Conservation (phyloP, 1,284 basidiomycete species). For the Rhodotorula sp. region DNA sequence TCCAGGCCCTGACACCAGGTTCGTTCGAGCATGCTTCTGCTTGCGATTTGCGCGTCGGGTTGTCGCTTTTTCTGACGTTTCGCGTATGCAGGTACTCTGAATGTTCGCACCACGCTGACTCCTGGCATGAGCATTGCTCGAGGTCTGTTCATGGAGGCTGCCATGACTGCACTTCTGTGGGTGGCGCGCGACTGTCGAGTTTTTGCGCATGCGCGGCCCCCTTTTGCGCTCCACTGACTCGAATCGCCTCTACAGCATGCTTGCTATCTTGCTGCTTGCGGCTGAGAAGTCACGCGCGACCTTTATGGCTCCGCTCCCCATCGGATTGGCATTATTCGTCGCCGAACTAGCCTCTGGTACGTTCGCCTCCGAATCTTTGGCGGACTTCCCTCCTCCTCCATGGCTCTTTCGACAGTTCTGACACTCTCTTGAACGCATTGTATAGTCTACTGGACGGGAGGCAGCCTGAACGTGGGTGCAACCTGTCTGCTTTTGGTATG, state of each 20-base stretch:
- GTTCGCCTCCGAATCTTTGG: slow-evolving; percentile 37
- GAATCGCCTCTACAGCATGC: too few species aligned
- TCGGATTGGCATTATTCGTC: slow-evolving; percentile 60
- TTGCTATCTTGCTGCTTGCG: slow-evolving; percentile 34
- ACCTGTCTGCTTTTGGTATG: too few species aligned
- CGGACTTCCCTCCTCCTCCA: too few species aligned
- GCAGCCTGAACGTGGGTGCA: not conserved
- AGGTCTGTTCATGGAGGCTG: slow-evolving; percentile 49
- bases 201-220: not conserved
- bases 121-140: slow-evolving; percentile 3
- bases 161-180: slow-evolving; percentile 9
- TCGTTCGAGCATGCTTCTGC: too few species aligned
- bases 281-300: slow-evolving; percentile 59
- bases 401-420: not conserved
- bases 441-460: not conserved
- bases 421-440: too few species aligned
- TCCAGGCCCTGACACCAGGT: slow-evolving; percentile 3
- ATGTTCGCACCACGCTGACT: slow-evolving; percentile 1
- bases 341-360: slow-evolving; percentile 59
- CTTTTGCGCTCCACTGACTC: slow-evolving; percentile 39
- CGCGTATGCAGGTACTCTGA: slow-evolving; percentile 9
- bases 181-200: not conserved
- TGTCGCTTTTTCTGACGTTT: not conserved
- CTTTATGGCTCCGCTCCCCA: slow-evolving; percentile 68
- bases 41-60: too few species aligned